Evolutionary conservation across 2,329 filamentous ascomycete genomes (phyloP).

Genomic region (Chrysoporthe cubensis): DNA sequence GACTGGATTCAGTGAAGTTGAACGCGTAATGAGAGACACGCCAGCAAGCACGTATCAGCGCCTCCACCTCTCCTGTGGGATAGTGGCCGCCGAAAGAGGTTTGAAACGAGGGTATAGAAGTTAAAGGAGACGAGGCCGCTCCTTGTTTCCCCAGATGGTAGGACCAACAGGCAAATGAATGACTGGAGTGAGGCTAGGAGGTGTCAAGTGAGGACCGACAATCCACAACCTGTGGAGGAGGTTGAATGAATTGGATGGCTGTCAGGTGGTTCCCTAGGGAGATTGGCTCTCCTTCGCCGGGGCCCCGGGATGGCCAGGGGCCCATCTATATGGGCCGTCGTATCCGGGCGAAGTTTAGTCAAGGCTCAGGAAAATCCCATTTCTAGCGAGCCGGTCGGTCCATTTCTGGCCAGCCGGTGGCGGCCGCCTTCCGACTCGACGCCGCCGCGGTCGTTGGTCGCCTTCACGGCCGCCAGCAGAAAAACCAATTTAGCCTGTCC

Average conservation of each 20-base stretch:
- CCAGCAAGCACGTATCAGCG: not conserved
- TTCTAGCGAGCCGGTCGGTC: not conserved
- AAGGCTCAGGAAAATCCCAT: not conserved
- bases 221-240: slow-evolving; percentile 17
- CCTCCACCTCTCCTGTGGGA: slow-evolving; percentile 16
- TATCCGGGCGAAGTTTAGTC: not conserved
- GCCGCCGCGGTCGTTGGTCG: not conserved
- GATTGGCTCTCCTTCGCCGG: slow-evolving; percentile 11
- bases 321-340: not conserved
- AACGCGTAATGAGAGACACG: slow-evolving; percentile 14
- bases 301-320: slow-evolving; percentile 19
- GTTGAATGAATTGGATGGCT: not conserved
- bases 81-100: not conserved
- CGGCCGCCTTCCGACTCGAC: not conserved
- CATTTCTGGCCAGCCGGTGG: not conserved
- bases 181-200: slow-evolving; percentile 14
- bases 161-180: slow-evolving; percentile 19
- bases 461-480: not conserved
- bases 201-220: slow-evolving; percentile 13
- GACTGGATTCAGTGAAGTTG: slow-evolving; percentile 6
- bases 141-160: slow-evolving; percentile 13
- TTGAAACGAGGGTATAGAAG: slow-evolving; percentile 25
- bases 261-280: slow-evolving; percentile 20
- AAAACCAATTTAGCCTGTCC: not conserved
- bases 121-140: slow-evolving; percentile 14